Percentiles rank a stretch among this genome's conserved stretches.
phyloP scores from a whole-genome alignment of 106 monocot species.

The Phalaenopsis aphrodite region DNA sequence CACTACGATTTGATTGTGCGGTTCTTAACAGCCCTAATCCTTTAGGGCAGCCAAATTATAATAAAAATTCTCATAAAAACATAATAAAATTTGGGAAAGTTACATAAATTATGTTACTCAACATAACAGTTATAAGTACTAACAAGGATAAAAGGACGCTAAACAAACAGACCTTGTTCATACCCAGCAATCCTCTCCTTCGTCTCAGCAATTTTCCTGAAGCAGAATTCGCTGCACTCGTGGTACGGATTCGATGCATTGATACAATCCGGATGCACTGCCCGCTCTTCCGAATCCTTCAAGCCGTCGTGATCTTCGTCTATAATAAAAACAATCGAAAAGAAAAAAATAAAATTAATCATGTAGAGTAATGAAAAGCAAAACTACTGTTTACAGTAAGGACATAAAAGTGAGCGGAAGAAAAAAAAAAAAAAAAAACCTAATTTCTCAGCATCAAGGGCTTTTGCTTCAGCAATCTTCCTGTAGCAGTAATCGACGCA shows the following conservation, averaged over 20 bases:
- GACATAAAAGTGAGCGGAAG: neutral
- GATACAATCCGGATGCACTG: conserved; percentile 38
- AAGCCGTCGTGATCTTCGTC: conserved; percentile 7
- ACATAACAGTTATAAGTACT: neutral
- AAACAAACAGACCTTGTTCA: neutral
- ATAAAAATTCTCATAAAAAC: no score
- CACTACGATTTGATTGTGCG: no score
- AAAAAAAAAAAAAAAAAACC: neutral
- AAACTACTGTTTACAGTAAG: neutral
- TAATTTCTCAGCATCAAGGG: neutral
- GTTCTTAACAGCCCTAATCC: no score
- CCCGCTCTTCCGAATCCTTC: conserved; percentile 20
- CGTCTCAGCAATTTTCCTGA: conserved; percentile 44
- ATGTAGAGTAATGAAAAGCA: neutral
- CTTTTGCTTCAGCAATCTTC: conserved; percentile 9
- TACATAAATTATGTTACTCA: no score
- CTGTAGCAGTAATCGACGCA: conserved; percentile 19
- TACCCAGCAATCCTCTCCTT: conserved; percentile 8
- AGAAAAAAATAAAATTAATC: neutral
- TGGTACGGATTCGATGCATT: conserved; percentile 44
- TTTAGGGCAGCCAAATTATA: no score
- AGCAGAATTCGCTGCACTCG: conserved; percentile 50
- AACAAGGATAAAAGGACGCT: conserved; percentile 4
- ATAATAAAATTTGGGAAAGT: no score
- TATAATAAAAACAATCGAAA: conserved; percentile 10